These are phyloP conservation scores for Dioscorea zingiberensis DNA, from an alignment of 106 monocot genomes.

Conservation along the genomic window DNA sequence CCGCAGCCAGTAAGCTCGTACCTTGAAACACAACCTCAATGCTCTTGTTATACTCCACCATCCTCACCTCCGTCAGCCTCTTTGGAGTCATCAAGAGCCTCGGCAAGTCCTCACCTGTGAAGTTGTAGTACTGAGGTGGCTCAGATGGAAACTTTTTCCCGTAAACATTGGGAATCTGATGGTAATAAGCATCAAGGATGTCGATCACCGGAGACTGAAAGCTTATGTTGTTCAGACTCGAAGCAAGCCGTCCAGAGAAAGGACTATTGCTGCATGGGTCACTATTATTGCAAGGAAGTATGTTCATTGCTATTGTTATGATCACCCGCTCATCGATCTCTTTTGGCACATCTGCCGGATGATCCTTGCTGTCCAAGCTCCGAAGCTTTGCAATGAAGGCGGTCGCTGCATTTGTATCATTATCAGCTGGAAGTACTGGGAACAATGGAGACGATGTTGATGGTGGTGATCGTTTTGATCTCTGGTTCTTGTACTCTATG, in stretches of 20 bases:
- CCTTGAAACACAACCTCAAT: constrained; percentile 70
- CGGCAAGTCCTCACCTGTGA: constrained; percentile 21
- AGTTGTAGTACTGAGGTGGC: constrained; percentile 37
- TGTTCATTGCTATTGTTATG: constrained; percentile 29
- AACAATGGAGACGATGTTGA: not conserved
- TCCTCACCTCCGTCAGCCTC: constrained; percentile 32
- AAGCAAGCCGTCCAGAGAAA: too few species aligned
- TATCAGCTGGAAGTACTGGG: constrained; percentile 20
- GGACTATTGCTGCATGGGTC: too few species aligned
- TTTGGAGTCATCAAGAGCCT: constrained; percentile 4
- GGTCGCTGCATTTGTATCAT: constrained; percentile 30
- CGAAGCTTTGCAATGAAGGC: constrained; percentile 26
- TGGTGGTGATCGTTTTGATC: too few species aligned
- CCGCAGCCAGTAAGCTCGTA: constrained; percentile 33
- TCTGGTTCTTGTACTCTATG: constrained; percentile 20
- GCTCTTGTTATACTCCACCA: constrained; percentile 30
- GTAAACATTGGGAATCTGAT: constrained; percentile 12
- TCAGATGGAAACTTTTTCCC: constrained; percentile 17
- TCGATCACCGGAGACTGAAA: constrained; percentile 17
- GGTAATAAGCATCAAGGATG: constrained; percentile 37
- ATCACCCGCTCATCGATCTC: constrained; percentile 21
- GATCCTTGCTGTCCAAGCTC: constrained; percentile 15
- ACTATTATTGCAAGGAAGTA: not conserved
- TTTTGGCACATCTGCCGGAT: constrained; percentile 30
- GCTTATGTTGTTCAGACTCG: constrained; percentile 46